Conservation (phyloP, 768 basidiomycete species). For the Postia placenta region DNA sequence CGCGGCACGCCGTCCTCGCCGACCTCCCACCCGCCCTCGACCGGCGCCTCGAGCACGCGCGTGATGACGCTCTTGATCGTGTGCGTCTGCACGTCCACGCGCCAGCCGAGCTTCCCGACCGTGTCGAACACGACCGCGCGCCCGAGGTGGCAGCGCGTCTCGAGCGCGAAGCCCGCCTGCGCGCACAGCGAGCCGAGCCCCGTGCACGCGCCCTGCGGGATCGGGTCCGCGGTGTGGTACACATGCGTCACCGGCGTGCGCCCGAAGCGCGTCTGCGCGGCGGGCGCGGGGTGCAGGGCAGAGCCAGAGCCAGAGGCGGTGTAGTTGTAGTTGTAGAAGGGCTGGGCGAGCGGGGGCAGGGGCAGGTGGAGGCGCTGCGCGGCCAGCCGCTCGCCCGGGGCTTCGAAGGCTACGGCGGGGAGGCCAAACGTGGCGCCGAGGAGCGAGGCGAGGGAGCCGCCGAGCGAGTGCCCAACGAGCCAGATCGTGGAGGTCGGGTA, state of each 20-base stretch:
- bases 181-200: conserved; percentile 48
- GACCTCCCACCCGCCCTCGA: conserved; percentile 35
- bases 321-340: not conserved
- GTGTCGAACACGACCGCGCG: conserved; percentile 63
- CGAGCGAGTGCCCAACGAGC: conserved; percentile 58
- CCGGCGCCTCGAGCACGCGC: conserved; percentile 44
- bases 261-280: not conserved
- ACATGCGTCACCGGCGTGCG: conserved; percentile 32
- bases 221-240: conserved; percentile 69
- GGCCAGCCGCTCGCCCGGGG: conserved; percentile 59
- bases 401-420: conserved; percentile 59
- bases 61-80: conserved; percentile 49
- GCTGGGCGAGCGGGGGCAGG: conserved; percentile 31
- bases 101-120: conserved; percentile 56
- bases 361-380: conserved; percentile 59
- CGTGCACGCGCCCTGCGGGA: conserved; percentile 54
- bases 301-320: not conserved
- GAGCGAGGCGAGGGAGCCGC: conserved; percentile 58
- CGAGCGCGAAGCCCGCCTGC: conserved; percentile 60
- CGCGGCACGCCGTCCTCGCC: conserved; percentile 29
- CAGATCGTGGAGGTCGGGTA: conserved; percentile 58
- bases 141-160: conserved; percentile 59
- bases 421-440: conserved; percentile 60
- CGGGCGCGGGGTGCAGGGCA: too few species aligned
- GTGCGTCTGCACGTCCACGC: conserved; percentile 49